Evolutionary conservation across 805 yeast genomes (phyloP), one percentile per base, ranked within the genome.

Genomic region (Zygotorulaspora danielsina): DNA sequence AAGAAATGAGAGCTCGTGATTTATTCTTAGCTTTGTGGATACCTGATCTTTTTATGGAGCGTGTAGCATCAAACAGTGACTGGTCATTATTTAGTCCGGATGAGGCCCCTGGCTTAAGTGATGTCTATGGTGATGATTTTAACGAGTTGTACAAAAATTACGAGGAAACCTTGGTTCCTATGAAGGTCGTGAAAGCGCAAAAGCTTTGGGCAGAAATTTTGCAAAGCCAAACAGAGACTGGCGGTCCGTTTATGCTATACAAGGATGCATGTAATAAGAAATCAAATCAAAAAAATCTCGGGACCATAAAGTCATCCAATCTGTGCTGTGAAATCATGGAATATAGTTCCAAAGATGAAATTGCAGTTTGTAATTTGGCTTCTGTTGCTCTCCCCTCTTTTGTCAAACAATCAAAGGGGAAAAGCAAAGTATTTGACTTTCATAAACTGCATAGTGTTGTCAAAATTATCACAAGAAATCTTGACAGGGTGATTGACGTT

Each of bases 181-280:
- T 73, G 44, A 71, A 69, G 48, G 75, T 76, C n/a, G 70, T 88
- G 38, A 78, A 76, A 51, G 97, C 97, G 11, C 95, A 87, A 61
- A 82, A 83, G 59, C 71, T 89, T 32, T 89, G 97, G 97, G 73
- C 78, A 47, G 79, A 86, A 25, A 88, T 89, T 33, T 63, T 90
- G 39, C 93, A 86, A 57, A 78, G 96, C 19, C 97, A 89, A 65
- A 84, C 90, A 24, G 97, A 89, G 65, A 89, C 97, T 4, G 97
- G 97, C 30, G 84, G 84, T 49, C 97, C 97, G 15, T 89, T 84
- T 68, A 79, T 89, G 81, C 71, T 89, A 5, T 89, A 85, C 69
- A 89, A 89, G 59, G 97, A 89, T 66, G 75, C 95, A 5, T 84
- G 95, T 66, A 89, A 89, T 63, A 50, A 59, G 31, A 88, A 90